Evolutionary conservation across 495 filamentous ascomycete genomes (phyloP), one percentile per base, ranked within the genome.

Genomic region (Penicillium taxi): DNA sequence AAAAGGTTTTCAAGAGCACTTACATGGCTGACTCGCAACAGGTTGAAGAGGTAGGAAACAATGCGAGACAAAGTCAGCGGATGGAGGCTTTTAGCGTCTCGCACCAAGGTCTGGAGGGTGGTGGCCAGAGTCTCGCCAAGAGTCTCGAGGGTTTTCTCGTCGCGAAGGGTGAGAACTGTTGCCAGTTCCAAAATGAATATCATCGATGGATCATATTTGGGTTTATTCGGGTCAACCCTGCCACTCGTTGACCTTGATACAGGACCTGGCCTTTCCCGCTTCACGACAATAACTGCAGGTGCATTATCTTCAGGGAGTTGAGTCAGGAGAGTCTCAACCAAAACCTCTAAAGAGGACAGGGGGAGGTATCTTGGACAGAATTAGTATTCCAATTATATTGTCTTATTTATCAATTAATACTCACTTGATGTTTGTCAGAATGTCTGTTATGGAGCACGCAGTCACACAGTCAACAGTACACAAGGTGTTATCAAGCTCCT

Each of bases 391-490:
- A 8, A 6, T 21, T 6, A 16, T 19, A 21, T 18, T 11, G 5
- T 20, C 9, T 2, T 3, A 14, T 9, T 19, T 5, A 19, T 29
- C 11, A 22, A 22, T 37, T 13, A 33, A 22, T 21, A 67, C 79
- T 68, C 63, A 89, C 83, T 82, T 78, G 42, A 95, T 78, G 50
- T 95, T 94, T 8, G 75, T 69, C 47, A 96, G 78, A 16, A 96
- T 78, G 39, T 83, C 82, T 23, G 80, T 77, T 41, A 96, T 80
- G 37, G 80, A 78, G 59, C 93, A 96, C 20, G 84, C 78, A 41
- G 88, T 87, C 24, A 99, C 78, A 45, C 90, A 96, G 51, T 96
- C 91, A 5, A 94, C 87, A 0, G 93, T 90, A 55, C 83, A 88
- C 11, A 96, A 62, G 0, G 91, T 96, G 55, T 89, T 94, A 45